Percentiles rank a stretch among this genome's conserved stretches.
These are phyloP conservation scores for Arthrobotrys sphaeroides DNA, from an alignment of 2,329 filamentous ascomycete species.

Conservation along the genomic window DNA sequence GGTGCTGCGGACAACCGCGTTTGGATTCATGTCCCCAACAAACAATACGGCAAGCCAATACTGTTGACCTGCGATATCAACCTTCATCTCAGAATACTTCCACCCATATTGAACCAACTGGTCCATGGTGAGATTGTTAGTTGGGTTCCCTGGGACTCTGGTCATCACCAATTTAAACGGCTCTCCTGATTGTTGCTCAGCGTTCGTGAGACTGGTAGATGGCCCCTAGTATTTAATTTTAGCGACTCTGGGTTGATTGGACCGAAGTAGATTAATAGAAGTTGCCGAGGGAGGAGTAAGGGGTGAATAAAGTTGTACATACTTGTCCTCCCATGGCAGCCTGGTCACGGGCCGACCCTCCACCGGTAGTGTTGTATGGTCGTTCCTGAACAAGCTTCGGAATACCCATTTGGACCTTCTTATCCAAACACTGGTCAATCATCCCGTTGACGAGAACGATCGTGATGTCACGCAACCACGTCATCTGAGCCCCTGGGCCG, in stretches of 20 bases:
- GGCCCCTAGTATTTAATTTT: background rate
- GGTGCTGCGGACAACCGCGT: background rate
- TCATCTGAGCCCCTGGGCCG: background rate
- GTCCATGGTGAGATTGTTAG: background rate
- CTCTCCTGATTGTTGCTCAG: background rate
- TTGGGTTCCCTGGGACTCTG: background rate
- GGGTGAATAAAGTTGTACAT: background rate
- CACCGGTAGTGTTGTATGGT: background rate
- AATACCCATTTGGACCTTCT: background rate
- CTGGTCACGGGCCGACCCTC: background rate
- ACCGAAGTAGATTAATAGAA: background rate
- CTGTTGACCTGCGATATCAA: background rate
- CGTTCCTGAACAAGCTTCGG: background rate
- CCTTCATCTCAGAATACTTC: background rate
- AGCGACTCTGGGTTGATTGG: background rate
- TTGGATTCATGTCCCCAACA: background rate
- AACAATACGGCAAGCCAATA: slow-evolving; percentile 8
- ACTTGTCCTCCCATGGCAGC: background rate
- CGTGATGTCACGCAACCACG: background rate
- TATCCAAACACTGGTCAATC: background rate
- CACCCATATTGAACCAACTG: background rate
- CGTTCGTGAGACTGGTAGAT: background rate
- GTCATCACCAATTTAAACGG: background rate
- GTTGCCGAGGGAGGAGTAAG: too few relatives aligned
- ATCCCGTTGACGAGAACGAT: slow-evolving; percentile 7